Evolutionary conservation across 352 stramenopile genomes (phyloP).

Genomic region (Hyaloperonospora brassicae): DNA sequence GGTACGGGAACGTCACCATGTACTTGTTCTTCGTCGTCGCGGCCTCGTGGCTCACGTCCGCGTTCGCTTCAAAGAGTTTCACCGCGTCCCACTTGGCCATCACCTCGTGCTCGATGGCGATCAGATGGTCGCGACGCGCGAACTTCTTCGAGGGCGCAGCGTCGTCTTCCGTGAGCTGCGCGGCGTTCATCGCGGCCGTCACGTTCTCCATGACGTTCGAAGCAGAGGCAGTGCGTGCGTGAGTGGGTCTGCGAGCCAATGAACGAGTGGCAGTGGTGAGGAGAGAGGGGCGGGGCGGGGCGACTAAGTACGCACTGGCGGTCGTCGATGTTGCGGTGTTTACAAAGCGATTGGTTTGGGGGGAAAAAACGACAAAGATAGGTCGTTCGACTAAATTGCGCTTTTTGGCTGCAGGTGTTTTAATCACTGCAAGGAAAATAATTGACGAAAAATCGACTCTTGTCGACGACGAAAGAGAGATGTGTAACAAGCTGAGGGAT

Average conservation of each 20-base stretch:
- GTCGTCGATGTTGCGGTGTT: too few species aligned
- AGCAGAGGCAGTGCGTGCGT: not conserved
- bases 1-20: conserved; percentile 99
- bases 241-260: conserved; percentile 10
- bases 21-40: conserved; percentile 86
- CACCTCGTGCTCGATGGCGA: conserved; percentile 88
- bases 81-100: conserved; percentile 83
- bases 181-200: conserved; percentile 70
- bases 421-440: too few species aligned
- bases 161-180: conserved; percentile 52
- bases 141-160: conserved; percentile 60
- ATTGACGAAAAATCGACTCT: too few species aligned
- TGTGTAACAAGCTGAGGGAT: too few species aligned
- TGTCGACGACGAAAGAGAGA: too few species aligned
- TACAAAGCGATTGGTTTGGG: too few species aligned
- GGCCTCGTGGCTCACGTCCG: conserved; percentile 28
- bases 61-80: conserved; percentile 88
- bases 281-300: too few species aligned
- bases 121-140: conserved; percentile 84
- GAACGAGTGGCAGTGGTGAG: conserved; percentile 10
- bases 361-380: too few species aligned
- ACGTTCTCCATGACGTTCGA: conserved; percentile 49
- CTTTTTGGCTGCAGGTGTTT: too few species aligned
- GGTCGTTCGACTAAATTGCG: too few species aligned
- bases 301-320: too few species aligned